Base-by-base conservation (phyloP, 345 rosid species). In the Populus nigra region DNA sequence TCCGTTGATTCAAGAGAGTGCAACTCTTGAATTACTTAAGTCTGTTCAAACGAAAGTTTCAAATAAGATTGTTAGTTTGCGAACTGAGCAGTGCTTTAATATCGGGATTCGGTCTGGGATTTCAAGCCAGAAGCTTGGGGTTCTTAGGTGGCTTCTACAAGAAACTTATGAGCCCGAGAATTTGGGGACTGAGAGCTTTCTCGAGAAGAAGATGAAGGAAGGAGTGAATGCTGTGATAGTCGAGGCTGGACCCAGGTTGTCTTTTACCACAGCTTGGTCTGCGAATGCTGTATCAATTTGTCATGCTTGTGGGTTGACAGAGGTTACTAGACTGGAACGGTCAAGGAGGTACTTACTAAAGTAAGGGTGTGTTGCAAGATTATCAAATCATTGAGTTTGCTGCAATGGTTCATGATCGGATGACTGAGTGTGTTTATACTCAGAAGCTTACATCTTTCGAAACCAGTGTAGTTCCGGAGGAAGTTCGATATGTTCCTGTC, bases 181-280 rank as follows among this genome's bases (percentile, higher is more conserved):
- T 83, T 78, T 93, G 86, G 98, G 87, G 41, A 69, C 82, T 1
- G 83, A 86, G 71, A 92, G 97, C 84, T 93, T 93, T 85, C 94
- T 95, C 1, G 94, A 85, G 83, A 92, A 77, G 92, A 91, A 88
- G 88, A 87, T 49, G 78, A 90, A 87, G 63, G 92, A 88, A 77
- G 92, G 92, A 49, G 81, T 93, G 68, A 76, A 77, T 79, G 76
- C 85, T 39, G 87, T 83, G 55, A 88, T 92, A 27, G 81, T 91
- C 71, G 99, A 95, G 87, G 98, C 91, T 76, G 98, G 98, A 70
- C 98, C 99, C 0, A 84, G 98, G 76, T 68, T 95, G 78, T 95
- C 99, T 13, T 95, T 95, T 74, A 91, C 98, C 5, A 93, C 99
- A 31, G 98, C 98, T 2, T 95, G 98, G 99, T 95, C 99, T 31